Evolutionary conservation across 306 rosid genomes (phyloP).

Genomic region (Gastrolobium villosum): DNA sequence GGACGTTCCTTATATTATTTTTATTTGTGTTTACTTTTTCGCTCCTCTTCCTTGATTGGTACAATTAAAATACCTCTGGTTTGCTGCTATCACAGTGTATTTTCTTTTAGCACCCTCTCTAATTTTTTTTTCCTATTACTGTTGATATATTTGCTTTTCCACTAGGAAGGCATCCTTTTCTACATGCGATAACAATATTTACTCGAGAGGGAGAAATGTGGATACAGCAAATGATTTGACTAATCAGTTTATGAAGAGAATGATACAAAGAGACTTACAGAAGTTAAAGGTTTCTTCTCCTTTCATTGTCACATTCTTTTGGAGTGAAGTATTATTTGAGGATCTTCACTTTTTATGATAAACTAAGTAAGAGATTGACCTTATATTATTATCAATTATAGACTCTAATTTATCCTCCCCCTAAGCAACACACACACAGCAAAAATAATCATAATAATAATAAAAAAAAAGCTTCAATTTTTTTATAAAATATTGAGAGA

Average conservation of each 20-base stretch:
- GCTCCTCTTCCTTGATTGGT: constrained; percentile 93
- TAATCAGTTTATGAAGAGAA: constrained; percentile 41
- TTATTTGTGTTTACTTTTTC: constrained; percentile 89
- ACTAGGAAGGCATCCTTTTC: constrained; percentile 29
- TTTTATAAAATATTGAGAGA: no score
- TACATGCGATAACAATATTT: constrained; percentile 8
- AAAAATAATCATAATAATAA: no score
- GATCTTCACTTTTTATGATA: background rate
- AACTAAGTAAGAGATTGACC: background rate
- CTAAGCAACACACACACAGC: no score
- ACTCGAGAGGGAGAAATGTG: background rate
- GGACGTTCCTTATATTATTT: constrained; percentile 92
- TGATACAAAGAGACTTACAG: constrained; percentile 16
- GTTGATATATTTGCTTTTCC: constrained; percentile 31
- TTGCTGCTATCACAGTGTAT: constrained; percentile 34
- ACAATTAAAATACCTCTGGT: constrained; percentile 61
- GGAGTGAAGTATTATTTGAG: background rate
- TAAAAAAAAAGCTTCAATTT: no score
- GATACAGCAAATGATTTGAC: constrained; percentile 1
- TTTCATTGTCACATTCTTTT: constrained; percentile 1
- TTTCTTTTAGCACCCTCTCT: constrained; percentile 4
- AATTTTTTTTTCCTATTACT: background rate
- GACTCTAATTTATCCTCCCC: no score
- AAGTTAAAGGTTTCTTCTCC: background rate
- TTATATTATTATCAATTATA: no score